Base-by-base conservation (phyloP, 495 filamentous ascomycete genomes). In the Echria macrotheca region DNA sequence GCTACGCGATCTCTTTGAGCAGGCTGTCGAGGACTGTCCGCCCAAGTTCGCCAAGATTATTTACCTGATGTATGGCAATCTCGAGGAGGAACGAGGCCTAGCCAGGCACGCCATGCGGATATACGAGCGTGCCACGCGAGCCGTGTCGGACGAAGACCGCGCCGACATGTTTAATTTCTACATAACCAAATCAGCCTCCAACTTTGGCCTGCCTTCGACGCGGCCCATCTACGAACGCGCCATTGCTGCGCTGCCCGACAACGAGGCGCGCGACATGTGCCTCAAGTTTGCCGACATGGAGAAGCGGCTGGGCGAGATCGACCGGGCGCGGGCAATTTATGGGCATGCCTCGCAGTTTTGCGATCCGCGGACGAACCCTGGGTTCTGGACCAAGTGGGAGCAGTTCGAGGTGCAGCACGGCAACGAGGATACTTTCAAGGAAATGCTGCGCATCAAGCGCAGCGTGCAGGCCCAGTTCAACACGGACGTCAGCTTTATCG, bases 231-330 rank as follows among this genome's bases (percentile, higher is more conserved):
- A 99, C 72, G 93, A 97, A 68, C 83, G 89, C 37, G 91, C 91
- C 15, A 94, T 99, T 45, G 83, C 85, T 4, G 85, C 90, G 19
- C 73, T 99, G 22, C 93, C 94, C 0, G 94, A 99, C 65, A 84
- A 81, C 58, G 93, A 97, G 70, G 93, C 93, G 4, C 85, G 86
- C 59, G 87, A 94, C 55, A 99, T 97, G 94, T 97, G 94, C 69
- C 81, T 97, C 60, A 97, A 96, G 63, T 99, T 96, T 54, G 94
- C 93, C 7, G 93, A 99, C 64, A 97, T 97, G 94, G 93, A 99
- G 75, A 80, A 94, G 57, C 67, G 93, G 15, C 81, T 99, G 0
- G 93, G 93, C 45, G 93, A 99, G 67, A 96, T 99, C 61, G 93
- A 99, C 64, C 83, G 94, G 33, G 91, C 93, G 5, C 76, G 93